Percentiles rank a stretch among this genome's conserved stretches.
Evolutionary conservation across 2,329 filamentous ascomycete species (phyloP).

Genomic region (Pseudogymnoascus sp.): DNA sequence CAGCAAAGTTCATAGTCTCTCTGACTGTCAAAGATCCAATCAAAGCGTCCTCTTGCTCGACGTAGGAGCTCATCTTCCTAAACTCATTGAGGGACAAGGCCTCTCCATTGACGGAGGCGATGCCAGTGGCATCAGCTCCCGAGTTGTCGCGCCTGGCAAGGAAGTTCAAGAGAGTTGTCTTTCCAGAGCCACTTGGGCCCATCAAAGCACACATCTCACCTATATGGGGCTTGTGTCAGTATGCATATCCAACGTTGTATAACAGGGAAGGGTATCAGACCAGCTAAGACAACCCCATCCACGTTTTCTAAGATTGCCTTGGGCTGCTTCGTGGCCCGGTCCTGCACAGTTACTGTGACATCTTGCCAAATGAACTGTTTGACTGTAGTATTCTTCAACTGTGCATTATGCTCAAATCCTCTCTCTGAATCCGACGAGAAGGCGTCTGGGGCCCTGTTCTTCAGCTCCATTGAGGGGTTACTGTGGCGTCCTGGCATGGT

Average conservation of each 20-base stretch:
- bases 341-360: conserved; percentile 64
- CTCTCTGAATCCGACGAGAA: not conserved
- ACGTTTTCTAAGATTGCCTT: conserved; percentile 56
- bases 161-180: conserved; percentile 75
- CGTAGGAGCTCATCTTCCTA: conserved; percentile 59
- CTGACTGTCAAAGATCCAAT: conserved; percentile 68
- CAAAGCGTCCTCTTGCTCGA: conserved; percentile 79
- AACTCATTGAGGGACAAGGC: conserved; percentile 43
- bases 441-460: not conserved
- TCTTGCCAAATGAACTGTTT: conserved; percentile 56
- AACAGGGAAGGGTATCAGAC: conserved; percentile 27
- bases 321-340: conserved; percentile 54
- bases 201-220: conserved; percentile 74
- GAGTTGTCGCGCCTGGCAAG: conserved; percentile 60
- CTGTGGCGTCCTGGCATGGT: not conserved
- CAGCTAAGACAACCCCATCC: conserved; percentile 55
- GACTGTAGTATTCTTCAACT: conserved; percentile 57
- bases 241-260: not conserved
- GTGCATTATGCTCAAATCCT: conserved; percentile 19
- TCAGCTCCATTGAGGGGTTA: not conserved
- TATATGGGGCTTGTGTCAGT: conserved; percentile 18
- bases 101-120: conserved; percentile 40
- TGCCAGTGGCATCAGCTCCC: conserved; percentile 40
- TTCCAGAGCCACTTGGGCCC: conserved; percentile 74
- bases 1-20: conserved; percentile 69